These are phyloP conservation scores for Leishmania braziliensis DNA, from an alignment of 208 protist genomes.

Conservation along the genomic window DNA sequence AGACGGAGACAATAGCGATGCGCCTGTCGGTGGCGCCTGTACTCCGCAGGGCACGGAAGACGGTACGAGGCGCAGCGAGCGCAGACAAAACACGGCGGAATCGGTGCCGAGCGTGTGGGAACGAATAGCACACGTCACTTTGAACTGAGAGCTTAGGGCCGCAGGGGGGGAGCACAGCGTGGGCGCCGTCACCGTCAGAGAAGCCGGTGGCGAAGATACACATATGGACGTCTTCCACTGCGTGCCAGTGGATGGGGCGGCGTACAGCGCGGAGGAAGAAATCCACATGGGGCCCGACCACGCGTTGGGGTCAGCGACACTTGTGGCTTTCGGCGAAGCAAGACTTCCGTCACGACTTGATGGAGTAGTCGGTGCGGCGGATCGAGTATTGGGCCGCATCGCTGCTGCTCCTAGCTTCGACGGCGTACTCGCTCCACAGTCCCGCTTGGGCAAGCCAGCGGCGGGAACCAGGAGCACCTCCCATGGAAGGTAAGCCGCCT, in stretches of 20 bases:
- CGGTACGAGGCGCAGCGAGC: conserved; percentile 26
- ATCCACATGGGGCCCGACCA: conserved; percentile 9
- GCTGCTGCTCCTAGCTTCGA: not conserved
- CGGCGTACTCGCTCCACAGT: not conserved
- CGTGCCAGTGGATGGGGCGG: not conserved
- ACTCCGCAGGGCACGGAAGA: conserved; percentile 8
- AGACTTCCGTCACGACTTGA: not conserved
- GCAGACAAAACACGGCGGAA: conserved; percentile 36
- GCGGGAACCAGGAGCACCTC: conserved; percentile 22
- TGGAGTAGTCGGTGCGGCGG: not conserved
- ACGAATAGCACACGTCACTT: conserved; percentile 21
- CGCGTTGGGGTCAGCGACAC: not conserved
- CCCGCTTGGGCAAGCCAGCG: not conserved
- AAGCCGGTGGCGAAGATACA: conserved; percentile 12
- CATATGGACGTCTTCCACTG: conserved; percentile 13
- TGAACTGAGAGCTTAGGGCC: conserved; percentile 13
- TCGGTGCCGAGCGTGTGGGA: conserved; percentile 8
- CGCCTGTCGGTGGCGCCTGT: not conserved
- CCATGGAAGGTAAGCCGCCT: conserved; percentile 12
- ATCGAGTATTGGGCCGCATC: not conserved
- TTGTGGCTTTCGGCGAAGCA: not conserved
- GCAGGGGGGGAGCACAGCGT: conserved; percentile 10
- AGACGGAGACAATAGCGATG: not conserved
- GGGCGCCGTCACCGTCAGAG: not conserved
- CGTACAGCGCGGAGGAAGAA: conserved; percentile 23